Percentiles rank a stretch among this genome's conserved stretches.
Evolutionary conservation across 352 stramenopile species (phyloP).

Genomic region (Halophytophthora polymorphica): DNA sequence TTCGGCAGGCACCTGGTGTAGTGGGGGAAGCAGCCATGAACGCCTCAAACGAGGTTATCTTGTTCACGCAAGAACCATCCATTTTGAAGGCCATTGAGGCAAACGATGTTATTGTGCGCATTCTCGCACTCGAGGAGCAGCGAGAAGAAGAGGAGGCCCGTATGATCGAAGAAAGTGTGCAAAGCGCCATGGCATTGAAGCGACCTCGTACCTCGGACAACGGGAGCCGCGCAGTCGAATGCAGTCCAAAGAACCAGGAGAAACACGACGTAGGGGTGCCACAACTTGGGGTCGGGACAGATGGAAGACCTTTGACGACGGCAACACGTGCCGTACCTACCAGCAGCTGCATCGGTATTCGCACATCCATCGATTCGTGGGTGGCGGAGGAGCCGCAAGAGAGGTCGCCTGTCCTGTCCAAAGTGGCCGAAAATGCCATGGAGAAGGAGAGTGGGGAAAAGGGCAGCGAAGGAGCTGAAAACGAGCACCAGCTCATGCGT

Average conservation of each 20-base stretch:
- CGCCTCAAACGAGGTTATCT: slow-evolving; percentile 75
- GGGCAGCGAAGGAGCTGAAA: slow-evolving; percentile 7
- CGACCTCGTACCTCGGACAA: slow-evolving; percentile 59
- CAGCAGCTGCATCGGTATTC: slow-evolving; percentile 11
- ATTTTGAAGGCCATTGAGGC: slow-evolving; percentile 72
- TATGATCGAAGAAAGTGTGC: slow-evolving; percentile 30
- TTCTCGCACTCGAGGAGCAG: slow-evolving; percentile 30
- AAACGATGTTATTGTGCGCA: slow-evolving; percentile 41
- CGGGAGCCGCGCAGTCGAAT: slow-evolving; percentile 14
- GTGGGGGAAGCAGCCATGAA: slow-evolving; percentile 48
- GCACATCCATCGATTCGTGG: slow-evolving; percentile 49
- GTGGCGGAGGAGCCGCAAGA: slow-evolving; percentile 47
- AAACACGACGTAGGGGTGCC: slow-evolving; percentile 7
- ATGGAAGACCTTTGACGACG: slow-evolving; percentile 45
- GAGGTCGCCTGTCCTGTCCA: slow-evolving; percentile 33
- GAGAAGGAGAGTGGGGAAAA: slow-evolving; percentile 11
- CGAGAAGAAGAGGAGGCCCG: slow-evolving; percentile 45
- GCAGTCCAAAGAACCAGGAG: slow-evolving; percentile 14
- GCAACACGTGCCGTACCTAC: slow-evolving; percentile 14
- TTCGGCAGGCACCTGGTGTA: slow-evolving; percentile 67
- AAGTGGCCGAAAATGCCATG: slow-evolving; percentile 21
- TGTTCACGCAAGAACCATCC: slow-evolving; percentile 74
- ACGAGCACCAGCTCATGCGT: slow-evolving; percentile 24
- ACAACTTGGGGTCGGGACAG: slow-evolving; percentile 4
- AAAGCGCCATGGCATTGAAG: slow-evolving; percentile 40